Percentiles rank a stretch among this genome's conserved stretches.
Evolutionary conservation across 768 basidiomycete genomes (phyloP).

Genomic region (Rhodotorula graminis): DNA sequence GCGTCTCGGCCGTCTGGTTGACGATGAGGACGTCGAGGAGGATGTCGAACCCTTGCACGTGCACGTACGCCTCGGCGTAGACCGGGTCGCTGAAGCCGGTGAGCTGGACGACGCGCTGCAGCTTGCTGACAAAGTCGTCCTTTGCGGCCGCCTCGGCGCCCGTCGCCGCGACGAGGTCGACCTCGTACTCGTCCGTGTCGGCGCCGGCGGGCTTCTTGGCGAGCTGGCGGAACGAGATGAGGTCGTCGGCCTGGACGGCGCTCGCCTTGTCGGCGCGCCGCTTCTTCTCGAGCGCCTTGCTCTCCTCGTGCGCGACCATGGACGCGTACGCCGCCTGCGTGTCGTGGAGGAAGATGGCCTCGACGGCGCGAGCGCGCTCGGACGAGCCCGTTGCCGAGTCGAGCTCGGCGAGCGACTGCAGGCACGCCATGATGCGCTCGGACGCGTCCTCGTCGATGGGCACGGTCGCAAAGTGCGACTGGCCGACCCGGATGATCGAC

Average conservation of each 20-base stretch:
- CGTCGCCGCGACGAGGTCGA: conserved; percentile 82
- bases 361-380: conserved; percentile 47
- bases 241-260: conserved; percentile 86
- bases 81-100: conserved; percentile 95
- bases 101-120: conserved; percentile 36
- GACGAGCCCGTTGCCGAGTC: conserved; percentile 47
- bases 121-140: conserved; percentile 46
- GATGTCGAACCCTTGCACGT: conserved; percentile 97
- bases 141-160: conserved; percentile 67
- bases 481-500: conserved; percentile 90
- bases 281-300: conserved; percentile 85
- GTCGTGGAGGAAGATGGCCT: conserved; percentile 60
- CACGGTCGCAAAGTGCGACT: conserved; percentile 85
- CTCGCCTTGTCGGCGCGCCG: conserved; percentile 66
- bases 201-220: conserved; percentile 82
- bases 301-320: conserved; percentile 96
- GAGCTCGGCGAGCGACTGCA: conserved; percentile 77
- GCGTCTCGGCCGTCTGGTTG: conserved; percentile 87
- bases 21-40: conserved; percentile 90
- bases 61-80: conserved; percentile 95
- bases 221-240: conserved; percentile 88
- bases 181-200: conserved; percentile 68
- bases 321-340: conserved; percentile 86
- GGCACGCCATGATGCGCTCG: conserved; percentile 93
- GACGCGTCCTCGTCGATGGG: conserved; percentile 98